Evolutionary conservation across 2,329 filamentous ascomycete genomes (phyloP).

Genomic region (Colletotrichum liriopes): DNA sequence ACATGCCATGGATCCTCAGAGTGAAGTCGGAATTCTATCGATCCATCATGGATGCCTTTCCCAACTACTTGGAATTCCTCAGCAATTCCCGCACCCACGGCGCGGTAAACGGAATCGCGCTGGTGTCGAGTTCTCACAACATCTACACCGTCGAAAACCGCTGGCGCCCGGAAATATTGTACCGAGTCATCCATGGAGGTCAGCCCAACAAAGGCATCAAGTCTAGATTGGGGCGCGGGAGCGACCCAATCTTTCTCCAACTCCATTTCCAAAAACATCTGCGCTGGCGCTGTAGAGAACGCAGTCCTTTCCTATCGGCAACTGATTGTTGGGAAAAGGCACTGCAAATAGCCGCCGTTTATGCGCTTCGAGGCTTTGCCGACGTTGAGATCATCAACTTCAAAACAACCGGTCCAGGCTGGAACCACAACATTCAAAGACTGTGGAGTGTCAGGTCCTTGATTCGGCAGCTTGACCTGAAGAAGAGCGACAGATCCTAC

Average conservation of each 20-base stretch:
- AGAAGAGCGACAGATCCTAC: neutral
- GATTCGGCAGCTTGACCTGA: neutral
- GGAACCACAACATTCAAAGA: slow-evolving; percentile 3
- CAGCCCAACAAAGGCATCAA: neutral
- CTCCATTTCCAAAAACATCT: slow-evolving; percentile 10
- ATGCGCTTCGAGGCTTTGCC: neutral
- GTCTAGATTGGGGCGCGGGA: neutral
- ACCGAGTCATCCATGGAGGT: neutral
- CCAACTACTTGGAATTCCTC: neutral
- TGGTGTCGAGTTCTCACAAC: neutral
- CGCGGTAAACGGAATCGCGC: neutral
- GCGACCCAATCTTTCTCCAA: slow-evolving; percentile 19
- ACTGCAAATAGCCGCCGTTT: neutral
- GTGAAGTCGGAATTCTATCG: neutral
- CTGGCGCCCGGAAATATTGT: neutral
- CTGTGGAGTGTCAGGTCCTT: neutral
- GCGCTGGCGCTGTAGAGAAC: neutral
- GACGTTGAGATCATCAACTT: neutral
- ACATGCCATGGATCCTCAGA: neutral
- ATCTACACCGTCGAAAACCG: too few species aligned
- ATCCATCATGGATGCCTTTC: neutral
- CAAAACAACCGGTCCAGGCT: neutral
- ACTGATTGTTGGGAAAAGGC: neutral
- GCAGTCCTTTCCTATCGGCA: slow-evolving; percentile 18
- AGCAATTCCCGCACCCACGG: neutral